These are phyloP conservation scores for Termitomyces sp. DNA, from an alignment of 768 basidiomycete genomes.

Conservation along the genomic window DNA sequence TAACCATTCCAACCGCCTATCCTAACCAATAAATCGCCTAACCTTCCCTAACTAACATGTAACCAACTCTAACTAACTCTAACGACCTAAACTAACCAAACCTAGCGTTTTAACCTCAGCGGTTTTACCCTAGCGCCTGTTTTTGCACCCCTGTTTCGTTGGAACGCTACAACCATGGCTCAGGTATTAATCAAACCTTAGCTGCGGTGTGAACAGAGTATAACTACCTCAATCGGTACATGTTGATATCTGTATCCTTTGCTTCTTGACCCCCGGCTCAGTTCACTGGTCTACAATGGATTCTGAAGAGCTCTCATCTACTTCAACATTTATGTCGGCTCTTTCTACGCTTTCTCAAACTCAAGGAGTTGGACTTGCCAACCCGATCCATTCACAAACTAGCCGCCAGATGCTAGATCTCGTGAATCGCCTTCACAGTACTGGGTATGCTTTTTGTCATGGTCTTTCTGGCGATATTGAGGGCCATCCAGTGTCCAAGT, in stretches of 20 bases:
- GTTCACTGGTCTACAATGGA: background rate
- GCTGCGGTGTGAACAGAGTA: background rate
- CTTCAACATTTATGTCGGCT: background rate
- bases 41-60: too few species aligned
- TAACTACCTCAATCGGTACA: background rate
- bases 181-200: background rate
- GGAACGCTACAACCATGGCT: background rate
- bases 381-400: constrained; percentile 26
- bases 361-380: constrained; percentile 49
- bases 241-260: background rate
- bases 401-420: constrained; percentile 47
- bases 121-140: background rate
- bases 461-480: background rate
- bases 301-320: background rate
- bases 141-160: too few species aligned
- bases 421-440: constrained; percentile 47
- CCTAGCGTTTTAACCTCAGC: too few species aligned
- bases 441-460: constrained; percentile 33
- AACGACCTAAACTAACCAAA: too few species aligned
- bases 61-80: too few species aligned
- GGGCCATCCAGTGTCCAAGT: constrained; percentile 48
- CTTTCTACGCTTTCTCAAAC: constrained; percentile 7
- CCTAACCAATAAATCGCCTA: too few species aligned
- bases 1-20: too few species aligned
- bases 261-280: background rate